Conservation (phyloP, 2,329 filamentous ascomycete species). For the Pestalotiopsis sp. region DNA sequence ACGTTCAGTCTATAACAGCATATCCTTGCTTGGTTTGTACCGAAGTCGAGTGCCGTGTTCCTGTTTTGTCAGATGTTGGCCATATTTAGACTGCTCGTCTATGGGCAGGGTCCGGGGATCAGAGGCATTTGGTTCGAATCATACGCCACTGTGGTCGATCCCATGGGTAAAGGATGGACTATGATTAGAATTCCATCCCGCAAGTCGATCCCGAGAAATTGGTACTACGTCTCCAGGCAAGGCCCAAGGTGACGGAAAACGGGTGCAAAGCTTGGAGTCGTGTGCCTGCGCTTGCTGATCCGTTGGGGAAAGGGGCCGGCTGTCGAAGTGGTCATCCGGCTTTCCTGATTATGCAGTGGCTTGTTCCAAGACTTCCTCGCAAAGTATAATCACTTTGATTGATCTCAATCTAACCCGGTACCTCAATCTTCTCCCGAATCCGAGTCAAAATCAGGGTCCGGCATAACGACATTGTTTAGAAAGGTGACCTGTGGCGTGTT, state of each 20-base stretch:
- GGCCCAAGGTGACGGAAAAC: not conserved
- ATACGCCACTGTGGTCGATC: not conserved
- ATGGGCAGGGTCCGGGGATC: not conserved
- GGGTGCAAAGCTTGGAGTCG: not conserved
- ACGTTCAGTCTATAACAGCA: not conserved
- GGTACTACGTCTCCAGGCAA: not conserved
- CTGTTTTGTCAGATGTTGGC: not conserved
- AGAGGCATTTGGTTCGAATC: not conserved
- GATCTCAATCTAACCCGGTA: conserved; percentile 27
- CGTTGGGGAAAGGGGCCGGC: not conserved
- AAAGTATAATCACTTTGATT: conserved; percentile 8
- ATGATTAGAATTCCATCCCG: not conserved
- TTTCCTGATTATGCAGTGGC: not conserved
- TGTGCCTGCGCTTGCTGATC: not conserved
- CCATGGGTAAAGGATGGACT: not conserved
- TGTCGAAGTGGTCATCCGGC: not conserved
- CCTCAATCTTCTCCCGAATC: conserved; percentile 38
- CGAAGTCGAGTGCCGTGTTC: not conserved
- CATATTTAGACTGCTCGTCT: not conserved
- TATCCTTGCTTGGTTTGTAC: not conserved
- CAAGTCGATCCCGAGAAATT: not conserved
- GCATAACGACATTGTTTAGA: conserved; percentile 73
- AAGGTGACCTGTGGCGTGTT: conserved; percentile 59
- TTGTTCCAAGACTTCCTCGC: no score
- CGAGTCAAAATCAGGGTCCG: conserved; percentile 54